A percentile compares a stretch with the other conserved stretches of the same genome.
Conservation (phyloP, 73 alveolate genomes). For the Tetrahymena thermophila region DNA sequence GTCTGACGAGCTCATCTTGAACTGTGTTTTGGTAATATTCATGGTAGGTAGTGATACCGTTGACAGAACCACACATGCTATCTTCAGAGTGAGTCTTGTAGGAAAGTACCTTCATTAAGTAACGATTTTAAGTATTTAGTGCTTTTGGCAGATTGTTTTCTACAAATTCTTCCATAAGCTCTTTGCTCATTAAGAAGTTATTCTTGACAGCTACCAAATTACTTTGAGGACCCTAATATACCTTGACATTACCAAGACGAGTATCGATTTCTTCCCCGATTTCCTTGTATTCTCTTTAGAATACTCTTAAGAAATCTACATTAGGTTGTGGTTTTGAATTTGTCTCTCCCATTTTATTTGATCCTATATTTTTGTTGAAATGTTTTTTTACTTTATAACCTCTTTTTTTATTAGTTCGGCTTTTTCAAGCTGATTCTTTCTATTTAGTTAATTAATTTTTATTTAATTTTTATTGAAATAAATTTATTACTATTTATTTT, state of each 20-base stretch:
- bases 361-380: not conserved
- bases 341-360: not conserved
- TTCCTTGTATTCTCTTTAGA: not conserved
- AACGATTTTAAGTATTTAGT: not conserved
- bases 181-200: not conserved
- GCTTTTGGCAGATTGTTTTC: not conserved
- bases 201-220: not conserved
- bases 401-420: not conserved
- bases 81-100: not conserved
- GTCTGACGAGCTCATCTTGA: not conserved
- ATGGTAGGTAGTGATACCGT: not conserved
- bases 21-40: not conserved
- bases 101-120: not conserved
- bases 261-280: not conserved
- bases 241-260: not conserved
- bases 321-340: not conserved
- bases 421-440: not conserved
- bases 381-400: not conserved
- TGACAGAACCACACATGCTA: not conserved
- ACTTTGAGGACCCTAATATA: not conserved
- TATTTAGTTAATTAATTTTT: not conserved
- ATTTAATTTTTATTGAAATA: not conserved
- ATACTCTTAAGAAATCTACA: not conserved
- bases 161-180: not conserved
- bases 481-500: not conserved